phyloP scores from a whole-genome alignment of 78 protist genomes.

The Dictyostelium capitatum region DNA sequence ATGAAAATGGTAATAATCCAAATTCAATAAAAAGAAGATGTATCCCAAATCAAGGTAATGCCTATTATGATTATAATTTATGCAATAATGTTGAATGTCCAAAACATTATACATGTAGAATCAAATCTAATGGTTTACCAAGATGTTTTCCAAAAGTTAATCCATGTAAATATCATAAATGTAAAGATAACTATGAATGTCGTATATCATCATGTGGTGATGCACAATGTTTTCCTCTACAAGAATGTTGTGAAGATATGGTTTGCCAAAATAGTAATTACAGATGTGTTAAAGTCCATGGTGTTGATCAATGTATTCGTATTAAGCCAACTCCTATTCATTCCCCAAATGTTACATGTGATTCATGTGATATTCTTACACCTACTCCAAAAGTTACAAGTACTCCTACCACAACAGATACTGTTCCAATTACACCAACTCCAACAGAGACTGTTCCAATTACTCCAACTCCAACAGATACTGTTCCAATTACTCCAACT shows the following conservation, averaged over 20 bases:
- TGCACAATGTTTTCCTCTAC: background rate
- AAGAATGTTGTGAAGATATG: constrained; percentile 19
- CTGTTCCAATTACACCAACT: background rate
- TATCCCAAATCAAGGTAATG: too few species aligned
- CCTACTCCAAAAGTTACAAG: background rate
- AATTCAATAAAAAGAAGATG: too few species aligned
- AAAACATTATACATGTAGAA: background rate
- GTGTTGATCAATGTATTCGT: background rate
- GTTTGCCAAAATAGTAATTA: background rate
- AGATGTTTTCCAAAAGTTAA: constrained; percentile 10
- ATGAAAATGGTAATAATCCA: too few species aligned
- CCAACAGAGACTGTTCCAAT: too few species aligned
- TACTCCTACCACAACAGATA: background rate
- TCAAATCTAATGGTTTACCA: constrained; percentile 14
- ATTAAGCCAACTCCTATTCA: background rate
- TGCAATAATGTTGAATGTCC: constrained; percentile 32
- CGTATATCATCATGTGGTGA: constrained; percentile 10
- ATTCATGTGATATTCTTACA: too few species aligned
- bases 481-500: too few species aligned
- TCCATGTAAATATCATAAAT: background rate
- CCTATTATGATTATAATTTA: too few species aligned
- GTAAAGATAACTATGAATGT: background rate
- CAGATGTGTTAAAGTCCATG: background rate
- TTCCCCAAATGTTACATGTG: too few species aligned
- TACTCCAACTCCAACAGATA: background rate